Evolutionary conservation across 2,329 filamentous ascomycete genomes (phyloP).

Genomic region (Ophiostoma sp.): DNA sequence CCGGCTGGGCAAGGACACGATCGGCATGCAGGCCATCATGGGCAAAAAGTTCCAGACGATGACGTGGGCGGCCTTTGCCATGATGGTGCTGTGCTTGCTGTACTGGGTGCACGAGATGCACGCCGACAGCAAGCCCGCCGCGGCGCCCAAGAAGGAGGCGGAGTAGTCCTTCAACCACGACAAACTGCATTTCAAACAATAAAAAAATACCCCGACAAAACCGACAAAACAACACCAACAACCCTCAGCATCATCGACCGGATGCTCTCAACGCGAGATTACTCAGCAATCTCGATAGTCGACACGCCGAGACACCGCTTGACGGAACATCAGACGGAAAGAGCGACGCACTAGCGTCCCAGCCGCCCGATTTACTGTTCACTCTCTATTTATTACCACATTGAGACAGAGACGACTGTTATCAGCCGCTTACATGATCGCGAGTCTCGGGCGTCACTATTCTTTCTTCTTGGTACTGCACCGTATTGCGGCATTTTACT

Average conservation of each 20-base stretch:
- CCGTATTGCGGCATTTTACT: background rate
- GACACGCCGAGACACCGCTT: background rate
- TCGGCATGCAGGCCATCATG: constrained; percentile 42
- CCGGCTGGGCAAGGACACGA: constrained; percentile 36
- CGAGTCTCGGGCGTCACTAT: background rate
- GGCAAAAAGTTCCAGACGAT: constrained; percentile 44
- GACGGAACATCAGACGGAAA: background rate
- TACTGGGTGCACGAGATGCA: constrained; percentile 42
- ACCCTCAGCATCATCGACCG: background rate
- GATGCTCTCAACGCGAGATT: background rate
- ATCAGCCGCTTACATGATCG: background rate
- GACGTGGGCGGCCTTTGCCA: constrained; percentile 44
- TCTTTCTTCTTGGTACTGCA: background rate
- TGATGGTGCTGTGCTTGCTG: constrained; percentile 38
- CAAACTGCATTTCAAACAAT: no score
- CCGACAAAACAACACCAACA: background rate
- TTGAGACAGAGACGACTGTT: background rate
- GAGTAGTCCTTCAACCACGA: background rate
- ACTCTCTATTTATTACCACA: background rate
- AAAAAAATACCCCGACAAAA: background rate
- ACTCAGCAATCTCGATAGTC: background rate
- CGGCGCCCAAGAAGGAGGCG: constrained; percentile 20
- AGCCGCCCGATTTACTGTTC: background rate
- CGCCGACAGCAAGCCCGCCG: constrained; percentile 28
- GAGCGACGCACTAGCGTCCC: constrained; percentile 8